Base-by-base conservation (phyloP, 768 basidiomycete genomes). In the Boletus barrowsii region DNA sequence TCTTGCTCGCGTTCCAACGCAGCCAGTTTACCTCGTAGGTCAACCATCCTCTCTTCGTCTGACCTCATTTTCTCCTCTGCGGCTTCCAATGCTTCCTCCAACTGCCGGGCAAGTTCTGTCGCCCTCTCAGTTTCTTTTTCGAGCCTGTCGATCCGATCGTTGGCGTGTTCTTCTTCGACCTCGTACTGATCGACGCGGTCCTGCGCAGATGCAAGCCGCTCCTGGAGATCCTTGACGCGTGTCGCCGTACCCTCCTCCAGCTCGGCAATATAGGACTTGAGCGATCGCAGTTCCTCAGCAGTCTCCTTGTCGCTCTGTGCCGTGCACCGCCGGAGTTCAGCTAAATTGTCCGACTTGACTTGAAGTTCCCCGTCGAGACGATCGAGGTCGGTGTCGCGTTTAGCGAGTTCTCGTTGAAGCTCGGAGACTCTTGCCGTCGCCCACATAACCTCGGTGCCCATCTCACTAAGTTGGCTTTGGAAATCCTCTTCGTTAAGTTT, bases 31-130 rank as follows among this genome's bases (percentile, higher is more conserved):
- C 73, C 70, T 54, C 76, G 78, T 51, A 90, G 70, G 3, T 79
- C 70, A 3, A 76, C 71, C 32, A 86, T 60, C 41, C 72, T 76
- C 17, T 80, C 79, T 48, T 82, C 83, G 58, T 89, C 88, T 0
- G 77, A 73, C 29, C 72, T 65, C 79, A 88, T 88, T 71, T 85
- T 86, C 64, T 77, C 76, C 68, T 92, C 88, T 0, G 84, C 83
- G 7, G 83, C 88, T 47, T 87, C 83, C 49, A 93, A 70, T 0
- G 89, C 91, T 2, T 86, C 81, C 59, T 92, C 86, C 78, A 90
- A 76, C 66, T 91, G 87, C 42, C 76, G 71, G 18, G 76, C 81
- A 3, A 86, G 75, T 60, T 86, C 80, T 15, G 76, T 71, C 10
- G 82, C 76, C 32, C 80, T 75, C 42, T 81, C 74, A 0, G 72